A percentile compares a stretch with the other conserved stretches of the same genome.
Conservation (phyloP, 305 asterid species). For the Rubia balearica region DNA sequence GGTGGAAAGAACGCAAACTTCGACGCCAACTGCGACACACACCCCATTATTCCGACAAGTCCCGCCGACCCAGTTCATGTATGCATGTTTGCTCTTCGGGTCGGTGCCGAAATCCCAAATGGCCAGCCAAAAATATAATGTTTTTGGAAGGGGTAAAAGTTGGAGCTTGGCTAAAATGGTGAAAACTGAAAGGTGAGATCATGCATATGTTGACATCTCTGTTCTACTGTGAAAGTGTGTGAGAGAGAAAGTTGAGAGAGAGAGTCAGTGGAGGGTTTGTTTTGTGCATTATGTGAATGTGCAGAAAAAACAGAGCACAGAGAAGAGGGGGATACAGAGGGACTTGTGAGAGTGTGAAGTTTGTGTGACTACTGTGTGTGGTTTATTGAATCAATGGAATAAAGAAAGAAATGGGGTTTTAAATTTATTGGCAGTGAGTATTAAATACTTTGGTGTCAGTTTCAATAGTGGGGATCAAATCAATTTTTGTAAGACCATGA, state of each 20-base stretch:
- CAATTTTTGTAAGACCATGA: neutral
- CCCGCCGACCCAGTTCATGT: constrained; percentile 38
- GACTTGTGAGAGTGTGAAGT: neutral
- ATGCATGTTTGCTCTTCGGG: constrained; percentile 37
- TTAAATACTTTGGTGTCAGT: constrained; percentile 4
- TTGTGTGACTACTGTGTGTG: constrained; percentile 4
- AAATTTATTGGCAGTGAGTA: neutral
- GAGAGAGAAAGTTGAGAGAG: constrained; percentile 11
- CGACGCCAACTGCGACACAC: constrained; percentile 80
- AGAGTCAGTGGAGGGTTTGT: neutral
- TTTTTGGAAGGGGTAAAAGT: constrained; percentile 1
- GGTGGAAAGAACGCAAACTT: constrained; percentile 98
- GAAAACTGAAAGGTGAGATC: constrained; percentile 23
- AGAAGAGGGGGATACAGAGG: neutral
- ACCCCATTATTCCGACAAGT: constrained; percentile 55
- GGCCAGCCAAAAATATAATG: neutral
- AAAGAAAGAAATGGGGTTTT: neutral
- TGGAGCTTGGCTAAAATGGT: constrained; percentile 4
- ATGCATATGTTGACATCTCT: constrained; percentile 12
- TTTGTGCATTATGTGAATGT: constrained; percentile 16
- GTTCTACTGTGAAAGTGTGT: constrained; percentile 10
- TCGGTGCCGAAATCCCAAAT: neutral
- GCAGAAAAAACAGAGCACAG: constrained; percentile 6
- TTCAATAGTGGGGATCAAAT: constrained; percentile 4
- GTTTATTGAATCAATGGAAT: neutral